Percentiles rank a stretch among this genome's conserved stretches.
These are phyloP conservation scores for Alternaria hordeiaustralica DNA, from an alignment of 2,329 filamentous ascomycete species.

Conservation along the genomic window DNA sequence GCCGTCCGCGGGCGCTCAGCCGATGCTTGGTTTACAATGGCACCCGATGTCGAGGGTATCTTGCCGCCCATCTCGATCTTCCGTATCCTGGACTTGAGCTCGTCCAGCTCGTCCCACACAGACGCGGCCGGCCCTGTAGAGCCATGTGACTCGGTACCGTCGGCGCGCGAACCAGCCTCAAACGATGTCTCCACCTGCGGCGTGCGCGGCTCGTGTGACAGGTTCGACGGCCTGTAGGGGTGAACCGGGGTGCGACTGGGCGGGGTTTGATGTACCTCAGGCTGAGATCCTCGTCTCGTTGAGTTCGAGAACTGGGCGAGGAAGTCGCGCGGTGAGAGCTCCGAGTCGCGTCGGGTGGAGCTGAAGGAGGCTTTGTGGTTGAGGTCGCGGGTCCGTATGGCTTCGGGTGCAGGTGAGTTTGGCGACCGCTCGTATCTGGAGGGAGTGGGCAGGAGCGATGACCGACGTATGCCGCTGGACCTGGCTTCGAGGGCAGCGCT, in stretches of 20 bases:
- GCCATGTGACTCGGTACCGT: conserved; percentile 77
- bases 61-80: conserved; percentile 90
- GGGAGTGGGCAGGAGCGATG: conserved; percentile 41
- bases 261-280: conserved; percentile 42
- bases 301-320: conserved; percentile 36
- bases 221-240: conserved; percentile 46
- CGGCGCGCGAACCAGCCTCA: conserved; percentile 39
- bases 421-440: conserved; percentile 37
- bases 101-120: conserved; percentile 97
- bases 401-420: conserved; percentile 31
- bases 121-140: conserved; percentile 91
- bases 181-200: conserved; percentile 34
- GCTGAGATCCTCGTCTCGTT: conserved; percentile 40
- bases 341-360: conserved; percentile 31
- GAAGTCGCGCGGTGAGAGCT: conserved; percentile 44
- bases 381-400: conserved; percentile 38
- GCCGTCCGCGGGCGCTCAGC: conserved; percentile 88
- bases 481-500: conserved; percentile 31
- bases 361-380: conserved; percentile 40
- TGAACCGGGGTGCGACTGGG: conserved; percentile 40
- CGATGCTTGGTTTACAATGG: conserved; percentile 68
- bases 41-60: conserved; percentile 79
- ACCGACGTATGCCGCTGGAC: conserved; percentile 34
- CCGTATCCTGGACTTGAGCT: conserved; percentile 90
- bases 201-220: conserved; percentile 36